Evolutionary conservation across 2,329 filamentous ascomycete species (phyloP), one percentile per base, ranked within the genome.

Genomic region (Alternaria angustiovoidea): DNA sequence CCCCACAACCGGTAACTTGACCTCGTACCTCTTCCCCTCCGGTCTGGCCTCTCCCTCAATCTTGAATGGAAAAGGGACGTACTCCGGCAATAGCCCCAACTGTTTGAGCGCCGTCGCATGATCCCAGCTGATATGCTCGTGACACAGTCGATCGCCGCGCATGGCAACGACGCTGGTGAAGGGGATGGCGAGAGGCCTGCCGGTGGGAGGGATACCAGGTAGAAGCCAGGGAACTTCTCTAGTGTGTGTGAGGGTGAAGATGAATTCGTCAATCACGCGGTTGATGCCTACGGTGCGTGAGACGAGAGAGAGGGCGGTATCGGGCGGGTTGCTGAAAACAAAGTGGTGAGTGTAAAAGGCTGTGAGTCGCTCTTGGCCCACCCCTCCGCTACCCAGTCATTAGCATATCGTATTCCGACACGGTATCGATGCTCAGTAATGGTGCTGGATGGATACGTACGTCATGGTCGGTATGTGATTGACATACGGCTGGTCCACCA

Each of bases 401-500:
- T 6, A 30, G 26, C 22, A 32, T 47, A 7, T 7, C 8, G 28
- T 47, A n/a, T 12, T 16, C 6, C 2, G 4, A 16, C 7, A 22
- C 12, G 32, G 32, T 0, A 4, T 5, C 2, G 32, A 8, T 2
- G 12, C 20, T n/a, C 1, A 0, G 41, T n/a, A 4, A 36, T 36
- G 4, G n/a, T 18, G 41, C 1, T 30, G 28, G 0, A 30, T 30
- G 11, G 4, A 3, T 38, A 68, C 65, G 38, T 52, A 69, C 69
- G 84, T 81, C 69, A 88, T 83, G 0, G 90, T 92, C 0, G 90
- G 89, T 2, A 93, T 82, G 71, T 93, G 89, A 71, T 93, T 93
- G 1, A 94, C 91, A 69, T 93, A 93, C 2, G 91, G 91, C 74
- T 92, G 87, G 48, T 88, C 83, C 2, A 93, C 90, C 91, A 94